Conservation (phyloP, 2,329 filamentous ascomycete genomes). For the Apiospora arundinis region DNA sequence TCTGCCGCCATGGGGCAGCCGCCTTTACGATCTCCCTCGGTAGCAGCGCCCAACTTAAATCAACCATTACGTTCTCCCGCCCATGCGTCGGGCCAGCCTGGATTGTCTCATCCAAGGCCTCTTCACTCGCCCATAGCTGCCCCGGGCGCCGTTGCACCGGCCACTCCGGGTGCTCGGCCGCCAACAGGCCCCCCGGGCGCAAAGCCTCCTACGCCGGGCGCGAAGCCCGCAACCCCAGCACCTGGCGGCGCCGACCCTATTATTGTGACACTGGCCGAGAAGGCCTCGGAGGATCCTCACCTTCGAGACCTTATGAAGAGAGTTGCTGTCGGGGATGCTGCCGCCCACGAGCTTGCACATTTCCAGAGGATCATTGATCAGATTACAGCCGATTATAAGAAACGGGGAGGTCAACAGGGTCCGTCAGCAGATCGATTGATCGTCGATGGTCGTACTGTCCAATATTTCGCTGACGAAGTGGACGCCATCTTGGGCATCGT, state of each 20-base stretch:
- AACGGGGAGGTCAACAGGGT: conserved; percentile 55
- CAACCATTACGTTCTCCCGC: conserved; percentile 40
- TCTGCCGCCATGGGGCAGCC: conserved; percentile 17
- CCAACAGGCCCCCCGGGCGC: background rate
- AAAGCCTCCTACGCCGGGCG: conserved; percentile 31
- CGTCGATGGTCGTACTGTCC: conserved; percentile 62
- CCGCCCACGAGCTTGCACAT: conserved; percentile 71
- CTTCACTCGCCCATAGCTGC: conserved; percentile 34
- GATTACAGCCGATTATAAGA: conserved; percentile 67
- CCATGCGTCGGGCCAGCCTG: conserved; percentile 35
- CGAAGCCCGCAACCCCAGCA: conserved; percentile 30
- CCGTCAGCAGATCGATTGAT: conserved; percentile 61
- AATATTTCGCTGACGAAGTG: conserved; percentile 66
- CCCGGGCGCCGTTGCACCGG: conserved; percentile 23
- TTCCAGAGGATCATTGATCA: conserved; percentile 85
- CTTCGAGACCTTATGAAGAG: conserved; percentile 83
- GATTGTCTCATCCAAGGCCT: conserved; percentile 32
- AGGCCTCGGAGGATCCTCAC: conserved; percentile 74
- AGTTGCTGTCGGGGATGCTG: conserved; percentile 77
- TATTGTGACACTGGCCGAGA: conserved; percentile 78
- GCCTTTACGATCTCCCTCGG: conserved; percentile 28
- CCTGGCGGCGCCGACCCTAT: conserved; percentile 68
- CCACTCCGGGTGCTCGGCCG: conserved; percentile 9
- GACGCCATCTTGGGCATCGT: conserved; percentile 64
- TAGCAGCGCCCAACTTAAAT: conserved; percentile 30